Evolutionary conservation across 306 rosid species (phyloP).

Genomic region (Betula pendula): DNA sequence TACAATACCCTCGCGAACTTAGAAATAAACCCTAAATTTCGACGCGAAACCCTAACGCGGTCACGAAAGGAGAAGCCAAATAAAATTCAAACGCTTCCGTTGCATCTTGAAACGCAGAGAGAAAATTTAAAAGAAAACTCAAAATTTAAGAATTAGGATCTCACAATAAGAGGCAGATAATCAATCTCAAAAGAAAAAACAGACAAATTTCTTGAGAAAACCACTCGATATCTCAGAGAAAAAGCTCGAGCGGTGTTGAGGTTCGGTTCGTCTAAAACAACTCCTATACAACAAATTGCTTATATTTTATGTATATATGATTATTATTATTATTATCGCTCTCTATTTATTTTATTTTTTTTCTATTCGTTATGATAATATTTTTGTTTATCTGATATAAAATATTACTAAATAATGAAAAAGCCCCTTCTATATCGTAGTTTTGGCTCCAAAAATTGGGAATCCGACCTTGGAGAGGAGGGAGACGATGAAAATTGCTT

Average conservation of each 20-base stretch:
- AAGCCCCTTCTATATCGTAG: neutral
- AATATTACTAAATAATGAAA: neutral
- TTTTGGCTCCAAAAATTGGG: constrained; percentile 38
- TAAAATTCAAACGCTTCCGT: constrained; percentile 12
- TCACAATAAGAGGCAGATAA: neutral
- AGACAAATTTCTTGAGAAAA: neutral
- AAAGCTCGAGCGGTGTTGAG: constrained; percentile 21
- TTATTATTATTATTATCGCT: neutral
- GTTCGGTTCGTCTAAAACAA: constrained; percentile 2
- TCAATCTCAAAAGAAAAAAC: constrained; percentile 2
- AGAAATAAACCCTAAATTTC: constrained; percentile 17
- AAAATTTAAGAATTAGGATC: constrained; percentile 10
- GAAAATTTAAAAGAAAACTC: neutral
- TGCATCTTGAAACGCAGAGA: constrained; percentile 2
- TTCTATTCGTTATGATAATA: neutral
- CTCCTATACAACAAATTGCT: neutral
- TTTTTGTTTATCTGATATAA: neutral
- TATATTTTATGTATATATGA: neutral
- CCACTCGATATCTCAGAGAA: neutral
- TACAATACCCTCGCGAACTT: neutral
- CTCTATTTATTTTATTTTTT: neutral
- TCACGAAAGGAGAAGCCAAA: neutral
- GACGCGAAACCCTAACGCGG: constrained; percentile 20
- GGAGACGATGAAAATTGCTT: constrained; percentile 10
- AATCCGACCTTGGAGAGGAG: constrained; percentile 3